A percentile compares a stretch with the other conserved stretches of the same genome.
phyloP scores from a whole-genome alignment of 2,329 filamentous ascomycete genomes.

The Meredithiella fracta region DNA sequence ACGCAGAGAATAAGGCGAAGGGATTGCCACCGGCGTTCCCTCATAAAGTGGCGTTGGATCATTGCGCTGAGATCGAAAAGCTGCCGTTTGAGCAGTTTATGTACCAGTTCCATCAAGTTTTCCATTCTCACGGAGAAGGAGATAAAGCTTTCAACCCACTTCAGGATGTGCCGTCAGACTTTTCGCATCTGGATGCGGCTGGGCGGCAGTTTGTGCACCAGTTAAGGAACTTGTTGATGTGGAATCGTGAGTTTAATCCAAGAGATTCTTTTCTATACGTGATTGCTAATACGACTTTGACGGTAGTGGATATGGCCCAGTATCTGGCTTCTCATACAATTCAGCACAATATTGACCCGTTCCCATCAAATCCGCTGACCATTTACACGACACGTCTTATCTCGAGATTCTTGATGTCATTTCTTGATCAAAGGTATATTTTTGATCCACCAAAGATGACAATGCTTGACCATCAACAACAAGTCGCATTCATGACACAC shows the following conservation, averaged over 20 bases:
- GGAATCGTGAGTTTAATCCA: neutral
- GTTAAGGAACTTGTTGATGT: neutral
- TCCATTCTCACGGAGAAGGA: slow-evolving; percentile 38
- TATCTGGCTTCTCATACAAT: neutral
- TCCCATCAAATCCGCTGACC: neutral
- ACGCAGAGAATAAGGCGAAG: neutral
- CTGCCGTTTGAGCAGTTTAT: slow-evolving; percentile 44
- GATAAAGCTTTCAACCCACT: slow-evolving; percentile 39
- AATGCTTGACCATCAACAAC: neutral
- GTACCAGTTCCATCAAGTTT: slow-evolving; percentile 43
- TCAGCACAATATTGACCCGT: neutral
- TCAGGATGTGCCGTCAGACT: neutral
- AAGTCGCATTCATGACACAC: neutral
- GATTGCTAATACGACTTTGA: too few relatives aligned
- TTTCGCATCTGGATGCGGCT: neutral
- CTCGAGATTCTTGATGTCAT: neutral
- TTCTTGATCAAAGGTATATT: neutral
- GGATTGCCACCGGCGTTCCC: neutral
- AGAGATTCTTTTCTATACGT: too few relatives aligned
- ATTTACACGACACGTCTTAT: neutral
- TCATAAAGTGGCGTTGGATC: slow-evolving; percentile 23
- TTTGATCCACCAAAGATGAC: neutral
- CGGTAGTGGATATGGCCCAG: neutral
- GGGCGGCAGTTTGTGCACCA: neutral
- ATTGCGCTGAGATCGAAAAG: slow-evolving; percentile 37